Evolutionary conservation across 768 basidiomycete species (phyloP).

Genomic region (Tubosaeta sp.): DNA sequence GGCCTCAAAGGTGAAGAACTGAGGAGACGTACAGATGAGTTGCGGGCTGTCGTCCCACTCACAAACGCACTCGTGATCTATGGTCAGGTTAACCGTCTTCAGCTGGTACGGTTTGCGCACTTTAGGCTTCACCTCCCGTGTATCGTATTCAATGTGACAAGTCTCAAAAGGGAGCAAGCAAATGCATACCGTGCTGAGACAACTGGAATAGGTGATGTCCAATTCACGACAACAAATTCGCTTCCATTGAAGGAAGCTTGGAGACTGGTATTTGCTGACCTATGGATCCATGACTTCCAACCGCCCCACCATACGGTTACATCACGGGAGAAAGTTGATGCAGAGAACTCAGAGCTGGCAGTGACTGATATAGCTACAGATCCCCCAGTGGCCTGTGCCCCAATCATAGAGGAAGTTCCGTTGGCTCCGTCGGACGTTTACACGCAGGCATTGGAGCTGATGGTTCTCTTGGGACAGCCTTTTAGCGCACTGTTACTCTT

Average conservation of each 20-base stretch:
- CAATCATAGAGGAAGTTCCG: not conserved
- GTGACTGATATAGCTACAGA: not conserved
- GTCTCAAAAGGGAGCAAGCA: not conserved
- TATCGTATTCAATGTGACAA: not conserved
- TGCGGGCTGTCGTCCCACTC: not conserved
- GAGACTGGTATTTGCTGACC: not conserved
- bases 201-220: not conserved
- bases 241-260: not conserved
- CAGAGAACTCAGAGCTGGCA: not conserved
- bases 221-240: not conserved
- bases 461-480: conserved; percentile 1
- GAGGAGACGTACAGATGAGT: not conserved
- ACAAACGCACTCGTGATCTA: not conserved
- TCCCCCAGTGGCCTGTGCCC: not conserved
- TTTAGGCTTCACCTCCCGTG: conserved; percentile 1
- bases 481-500: conserved; percentile 5
- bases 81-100: not conserved
- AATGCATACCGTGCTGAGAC: not conserved
- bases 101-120: not conserved
- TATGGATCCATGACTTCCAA: not conserved
- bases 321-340: not conserved
- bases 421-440: not conserved
- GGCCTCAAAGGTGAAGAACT: not conserved
- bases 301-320: not conserved
- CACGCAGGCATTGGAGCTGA: not conserved